A percentile compares a stretch with the other conserved stretches of the same genome.
phyloP scores from a whole-genome alignment of 257 asterid species.

The Echium plantagineum region DNA sequence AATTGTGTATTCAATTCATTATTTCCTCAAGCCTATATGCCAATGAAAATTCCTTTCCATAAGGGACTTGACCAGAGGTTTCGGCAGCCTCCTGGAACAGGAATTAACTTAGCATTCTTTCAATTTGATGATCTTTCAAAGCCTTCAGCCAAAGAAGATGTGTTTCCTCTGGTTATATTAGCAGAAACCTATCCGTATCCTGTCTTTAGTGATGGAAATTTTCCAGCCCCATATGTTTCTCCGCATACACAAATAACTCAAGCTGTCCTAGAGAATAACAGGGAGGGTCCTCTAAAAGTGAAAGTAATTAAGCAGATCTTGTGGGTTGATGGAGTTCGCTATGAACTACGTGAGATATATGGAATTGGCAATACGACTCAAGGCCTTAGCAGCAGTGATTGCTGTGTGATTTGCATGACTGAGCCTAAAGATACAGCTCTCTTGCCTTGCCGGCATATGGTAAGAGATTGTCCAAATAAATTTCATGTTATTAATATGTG shows the following conservation, averaged over 20 bases:
- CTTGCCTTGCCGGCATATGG: conserved; percentile 97
- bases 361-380: conserved; percentile 55
- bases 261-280: conserved; percentile 52
- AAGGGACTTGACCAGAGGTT: conserved; percentile 80
- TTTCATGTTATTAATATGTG: background rate
- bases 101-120: conserved; percentile 81
- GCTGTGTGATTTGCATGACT: conserved; percentile 92
- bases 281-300: conserved; percentile 34
- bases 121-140: conserved; percentile 66
- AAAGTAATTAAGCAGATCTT: conserved; percentile 74
- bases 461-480: conserved; percentile 16
- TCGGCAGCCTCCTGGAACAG: conserved; percentile 83
- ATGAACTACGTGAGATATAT: conserved; percentile 81
- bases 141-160: conserved; percentile 45
- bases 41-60: conserved; percentile 54
- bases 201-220: conserved; percentile 14
- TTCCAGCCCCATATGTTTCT: conserved; percentile 16
- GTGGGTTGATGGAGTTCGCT: conserved; percentile 63
- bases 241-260: conserved; percentile 71
- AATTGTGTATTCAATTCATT: conserved; percentile 49
- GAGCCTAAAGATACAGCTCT: conserved; percentile 82
- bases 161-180: conserved; percentile 71
- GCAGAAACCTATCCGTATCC: conserved; percentile 36
- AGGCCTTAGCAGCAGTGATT: conserved; percentile 35
- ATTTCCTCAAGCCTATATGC: conserved; percentile 53